Evolutionary conservation across 257 asterid species (phyloP), one percentile per base, ranked within the genome.

Genomic region (Oldenlandia corymbosa): DNA sequence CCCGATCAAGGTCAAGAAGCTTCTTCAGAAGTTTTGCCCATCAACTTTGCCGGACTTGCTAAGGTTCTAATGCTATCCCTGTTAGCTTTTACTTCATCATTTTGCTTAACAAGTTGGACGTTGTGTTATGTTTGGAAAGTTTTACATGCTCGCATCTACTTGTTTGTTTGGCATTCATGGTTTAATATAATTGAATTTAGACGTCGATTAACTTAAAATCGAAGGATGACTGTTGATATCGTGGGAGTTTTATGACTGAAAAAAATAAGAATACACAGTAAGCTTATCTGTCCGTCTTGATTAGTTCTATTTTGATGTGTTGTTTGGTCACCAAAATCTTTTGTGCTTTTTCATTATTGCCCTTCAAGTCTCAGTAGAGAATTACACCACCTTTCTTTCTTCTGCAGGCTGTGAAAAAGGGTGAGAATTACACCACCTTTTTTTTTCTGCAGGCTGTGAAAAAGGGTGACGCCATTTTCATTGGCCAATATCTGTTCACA

Each of bases 401-500:
- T 71, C 73, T n/a, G 69, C 80, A 91, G 98, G 97, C 95, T 64
- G 93, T 92, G 79, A 89, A 87, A 81, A 79, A 83, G 74, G n/a
- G n/a, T n/a, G n/a, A n/a, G n/a, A n/a, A n/a, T n/a, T n/a, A n/a
- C n/a, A n/a, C n/a, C n/a, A n/a, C n/a, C n/a, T n/a, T n/a, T n/a
- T n/a, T n/a, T n/a, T n/a, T n/a, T n/a, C n/a, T n/a, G n/a, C n/a
- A n/a, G n/a, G n/a, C n/a, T n/a, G n/a, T n/a, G n/a, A n/a, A n/a
- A n/a, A n/a, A n/a, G n/a, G 98, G 97, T 54, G 95, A 89, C 79
- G 89, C 98, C 67, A 87, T 92, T 70, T 92, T 92, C 73, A 66
- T 92, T 27, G 98, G 98, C 42, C 98, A 92, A 63, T 92, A 92
- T 80, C 82, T 92, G 67, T 89, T 92, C 75, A 92, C 98, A 41